Base-by-base conservation (phyloP, 129 eudicot genomes). In the Escallonia herrerae region DNA sequence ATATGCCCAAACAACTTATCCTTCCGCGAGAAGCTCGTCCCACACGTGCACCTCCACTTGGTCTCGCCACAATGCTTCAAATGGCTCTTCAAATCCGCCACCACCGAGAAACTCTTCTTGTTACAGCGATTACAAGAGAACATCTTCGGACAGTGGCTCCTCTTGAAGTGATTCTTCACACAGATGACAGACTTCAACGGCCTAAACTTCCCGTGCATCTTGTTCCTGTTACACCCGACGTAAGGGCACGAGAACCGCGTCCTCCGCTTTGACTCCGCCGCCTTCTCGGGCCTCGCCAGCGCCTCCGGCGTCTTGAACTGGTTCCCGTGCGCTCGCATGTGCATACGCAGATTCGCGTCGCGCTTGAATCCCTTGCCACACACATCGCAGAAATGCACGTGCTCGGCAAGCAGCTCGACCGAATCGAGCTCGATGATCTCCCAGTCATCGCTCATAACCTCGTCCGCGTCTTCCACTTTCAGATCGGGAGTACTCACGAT, bases 321-420 rank as follows among this genome's bases (percentile, higher is more conserved):
- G 47, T 93, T 79, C 0, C 99, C 99, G 47, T 93, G 99, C 5
- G 99, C 96, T 10, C 99, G 67, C 99, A 86, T 93, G 46, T 93
- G 99, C 99, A 89, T 93, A 58, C 99, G 58, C 42, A 93, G 62
- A 73, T 93, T 93, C 8, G 99, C 99, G 65, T 93, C 99, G 6
- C 99, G 90, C 72, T 89, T 93, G 75, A 93, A 93, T 46, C 96
- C 96, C 67, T 93, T 93, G 12, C 96, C 99, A 60, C 99, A 93
- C 7, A 80, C 62, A 13, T 83, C 95, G 43, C 99, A 93, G 63
- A 86, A 79, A 73, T 93, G 99, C 6, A 80, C 71, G 67, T 83
- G 95, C 66, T 89, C 99, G 5, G 95, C 96, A 38, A 89, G 56
- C 42, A 93, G 48, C 66, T 93, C 96, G 40, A 83, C 87, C 7